Percentiles rank a stretch among this genome's conserved stretches.
Conservation (phyloP, 352 stramenopile species). For the Elongisporangium anandrum region DNA sequence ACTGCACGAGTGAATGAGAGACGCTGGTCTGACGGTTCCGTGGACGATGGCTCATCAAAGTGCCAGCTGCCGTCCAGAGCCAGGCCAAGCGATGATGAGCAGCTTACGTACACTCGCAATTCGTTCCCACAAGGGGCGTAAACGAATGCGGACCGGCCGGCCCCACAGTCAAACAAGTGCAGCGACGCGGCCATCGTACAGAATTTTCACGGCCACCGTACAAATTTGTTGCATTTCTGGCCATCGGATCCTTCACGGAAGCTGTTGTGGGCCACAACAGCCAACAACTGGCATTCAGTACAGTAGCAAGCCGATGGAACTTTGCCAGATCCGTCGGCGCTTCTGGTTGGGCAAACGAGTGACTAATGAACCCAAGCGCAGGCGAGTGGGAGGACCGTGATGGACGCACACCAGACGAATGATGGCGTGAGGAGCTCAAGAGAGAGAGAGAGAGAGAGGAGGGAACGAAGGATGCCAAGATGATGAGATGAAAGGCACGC, state of each 20-base stretch:
- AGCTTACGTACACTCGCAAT: neutral
- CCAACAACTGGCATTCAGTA: too few relatives aligned
- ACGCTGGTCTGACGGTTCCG: neutral
- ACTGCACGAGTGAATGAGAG: neutral
- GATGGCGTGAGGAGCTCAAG: neutral
- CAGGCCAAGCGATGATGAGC: neutral
- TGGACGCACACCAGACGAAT: neutral
- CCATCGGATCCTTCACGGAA: neutral
- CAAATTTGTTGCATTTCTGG: neutral
- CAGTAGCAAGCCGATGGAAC: neutral
- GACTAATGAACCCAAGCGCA: neutral
- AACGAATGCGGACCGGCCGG: neutral
- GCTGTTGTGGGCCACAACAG: neutral
- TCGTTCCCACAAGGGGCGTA: neutral
- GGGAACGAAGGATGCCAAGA: neutral
- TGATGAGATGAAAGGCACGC: too few relatives aligned
- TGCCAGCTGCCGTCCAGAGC: neutral
- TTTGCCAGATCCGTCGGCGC: neutral
- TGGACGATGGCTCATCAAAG: neutral
- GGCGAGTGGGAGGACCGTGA: neutral
- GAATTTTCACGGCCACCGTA: neutral
- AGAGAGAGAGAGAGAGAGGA: neutral
- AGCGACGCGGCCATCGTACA: neutral
- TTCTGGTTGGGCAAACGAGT: neutral
- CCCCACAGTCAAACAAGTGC: neutral